These are phyloP conservation scores for Aureobasidium sp. DNA, from an alignment of 2,329 filamentous ascomycete genomes.

Conservation along the genomic window DNA sequence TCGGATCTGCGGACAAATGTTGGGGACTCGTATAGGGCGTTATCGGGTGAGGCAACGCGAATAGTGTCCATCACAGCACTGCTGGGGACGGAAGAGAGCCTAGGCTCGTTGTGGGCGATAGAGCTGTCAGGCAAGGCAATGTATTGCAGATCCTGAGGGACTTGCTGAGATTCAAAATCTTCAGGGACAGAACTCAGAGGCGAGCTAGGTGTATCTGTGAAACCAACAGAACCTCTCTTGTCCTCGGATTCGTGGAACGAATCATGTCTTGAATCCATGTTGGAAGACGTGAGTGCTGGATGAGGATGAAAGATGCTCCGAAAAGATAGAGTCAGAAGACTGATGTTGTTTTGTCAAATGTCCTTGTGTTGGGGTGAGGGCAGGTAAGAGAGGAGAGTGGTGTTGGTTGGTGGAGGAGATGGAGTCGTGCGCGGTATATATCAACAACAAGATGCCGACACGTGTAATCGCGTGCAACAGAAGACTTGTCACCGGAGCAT, in stretches of 20 bases:
- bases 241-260: neutral
- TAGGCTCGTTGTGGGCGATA: neutral
- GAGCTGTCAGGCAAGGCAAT: neutral
- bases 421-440: neutral
- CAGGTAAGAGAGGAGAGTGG: neutral
- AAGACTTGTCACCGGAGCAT: neutral
- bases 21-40: neutral
- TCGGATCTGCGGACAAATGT: neutral
- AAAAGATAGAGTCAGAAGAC: neutral
- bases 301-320: neutral
- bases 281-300: neutral
- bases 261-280: slow-evolving; percentile 1
- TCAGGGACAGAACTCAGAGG: slow-evolving; percentile 6
- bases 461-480: neutral
- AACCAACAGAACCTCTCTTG: neutral
- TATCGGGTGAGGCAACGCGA: neutral
- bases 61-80: neutral
- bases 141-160: neutral
- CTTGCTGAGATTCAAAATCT: neutral
- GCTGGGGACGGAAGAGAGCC: neutral
- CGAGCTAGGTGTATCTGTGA: neutral
- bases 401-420: neutral
- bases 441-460: neutral
- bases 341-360: no score
- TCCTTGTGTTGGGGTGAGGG: neutral